Evolutionary conservation across 106 monocot genomes (phyloP).

Genomic region (Phalaenopsis aphrodite): DNA sequence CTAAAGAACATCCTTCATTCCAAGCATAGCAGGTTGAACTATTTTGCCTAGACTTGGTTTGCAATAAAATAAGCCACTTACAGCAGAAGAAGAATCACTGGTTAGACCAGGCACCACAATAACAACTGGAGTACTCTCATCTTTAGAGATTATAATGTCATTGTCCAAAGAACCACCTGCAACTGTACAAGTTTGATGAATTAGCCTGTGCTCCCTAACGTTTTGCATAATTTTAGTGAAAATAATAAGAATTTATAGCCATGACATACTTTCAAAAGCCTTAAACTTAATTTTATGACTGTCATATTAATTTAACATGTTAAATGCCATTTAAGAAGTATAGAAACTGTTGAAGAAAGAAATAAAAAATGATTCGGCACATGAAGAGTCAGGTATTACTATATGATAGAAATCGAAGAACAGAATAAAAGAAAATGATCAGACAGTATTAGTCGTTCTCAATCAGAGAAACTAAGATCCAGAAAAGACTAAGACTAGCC

Average conservation of each 20-base stretch:
- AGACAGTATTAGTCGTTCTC: not conserved
- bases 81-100: conserved; percentile 44
- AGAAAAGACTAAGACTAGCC: too few relatives aligned
- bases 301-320: not conserved
- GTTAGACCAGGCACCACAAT: conserved; percentile 48
- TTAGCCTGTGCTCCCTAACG: not conserved
- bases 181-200: conserved; percentile 17
- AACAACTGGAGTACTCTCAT: conserved; percentile 38
- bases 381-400: not conserved
- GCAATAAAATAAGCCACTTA: conserved; percentile 14
- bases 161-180: conserved; percentile 18
- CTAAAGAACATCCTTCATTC: not conserved
- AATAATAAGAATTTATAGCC: not conserved
- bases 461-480: too few relatives aligned
- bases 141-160: conserved; percentile 22
- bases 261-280: not conserved
- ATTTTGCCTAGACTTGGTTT: not conserved
- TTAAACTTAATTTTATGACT: not conserved
- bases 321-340: not conserved
- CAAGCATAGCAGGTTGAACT: not conserved
- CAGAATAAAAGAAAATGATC: not conserved
- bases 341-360: not conserved
- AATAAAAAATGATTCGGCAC: not conserved
- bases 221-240: not conserved
- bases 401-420: not conserved